phyloP scores from a whole-genome alignment of 2,329 filamentous ascomycete genomes.

The Microcyclospora tardicrescens region DNA sequence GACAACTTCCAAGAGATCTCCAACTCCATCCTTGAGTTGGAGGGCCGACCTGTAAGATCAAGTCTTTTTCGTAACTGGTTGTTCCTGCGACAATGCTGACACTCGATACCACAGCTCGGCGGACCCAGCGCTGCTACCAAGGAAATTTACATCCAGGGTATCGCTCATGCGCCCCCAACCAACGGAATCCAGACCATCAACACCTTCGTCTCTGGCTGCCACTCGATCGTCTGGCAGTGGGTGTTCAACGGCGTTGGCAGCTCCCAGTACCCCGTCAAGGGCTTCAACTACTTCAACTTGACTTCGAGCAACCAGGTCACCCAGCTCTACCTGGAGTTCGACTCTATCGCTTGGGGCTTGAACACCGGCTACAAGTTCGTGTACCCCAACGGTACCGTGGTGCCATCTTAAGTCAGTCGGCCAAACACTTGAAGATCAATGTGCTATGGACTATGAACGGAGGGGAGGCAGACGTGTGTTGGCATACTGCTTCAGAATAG shows the following conservation, averaged over 20 bases:
- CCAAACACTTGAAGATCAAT: too few relatives aligned
- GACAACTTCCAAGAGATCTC: conserved; percentile 1
- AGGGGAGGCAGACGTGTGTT: too few relatives aligned
- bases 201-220: background rate
- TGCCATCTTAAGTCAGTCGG: too few relatives aligned
- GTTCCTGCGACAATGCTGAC: too few relatives aligned
- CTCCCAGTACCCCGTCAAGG: background rate
- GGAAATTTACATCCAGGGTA: background rate
- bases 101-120: background rate
- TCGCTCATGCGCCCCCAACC: background rate
- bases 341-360: conserved; percentile 1
- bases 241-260: background rate
- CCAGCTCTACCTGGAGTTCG: background rate
- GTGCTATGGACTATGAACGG: too few relatives aligned
- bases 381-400: background rate
- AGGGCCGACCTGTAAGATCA: background rate
- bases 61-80: too few relatives aligned
- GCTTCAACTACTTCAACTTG: conserved; percentile 1
- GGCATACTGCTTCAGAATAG: too few relatives aligned
- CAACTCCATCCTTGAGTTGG: background rate
- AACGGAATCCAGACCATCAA: background rate
- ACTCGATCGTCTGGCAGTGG: conserved; percentile 1
- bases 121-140: background rate
- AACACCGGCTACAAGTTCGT: background rate
- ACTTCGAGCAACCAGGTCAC: background rate